A percentile compares a stretch with the other conserved stretches of the same genome.
Evolutionary conservation across 1,284 basidiomycete genomes (phyloP).

Genomic region (Crucibulum parvulum): DNA sequence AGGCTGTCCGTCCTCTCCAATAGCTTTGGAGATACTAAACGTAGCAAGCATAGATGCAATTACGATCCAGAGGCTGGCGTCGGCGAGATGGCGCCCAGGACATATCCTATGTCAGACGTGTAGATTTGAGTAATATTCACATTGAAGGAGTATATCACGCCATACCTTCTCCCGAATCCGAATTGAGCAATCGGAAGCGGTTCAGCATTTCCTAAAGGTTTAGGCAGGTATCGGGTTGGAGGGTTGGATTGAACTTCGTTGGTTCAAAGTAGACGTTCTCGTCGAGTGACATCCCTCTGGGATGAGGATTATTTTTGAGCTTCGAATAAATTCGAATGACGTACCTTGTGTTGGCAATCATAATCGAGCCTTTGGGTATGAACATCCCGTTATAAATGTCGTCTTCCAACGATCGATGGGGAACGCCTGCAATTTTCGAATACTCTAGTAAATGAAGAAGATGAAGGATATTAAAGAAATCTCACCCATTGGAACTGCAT

Average conservation of each 20-base stretch:
- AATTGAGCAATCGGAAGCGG: too few species aligned
- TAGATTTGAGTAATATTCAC: too few species aligned
- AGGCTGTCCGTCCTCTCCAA: too few species aligned
- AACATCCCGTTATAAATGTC: constrained; percentile 12
- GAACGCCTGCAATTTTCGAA: constrained; percentile 2
- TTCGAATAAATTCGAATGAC: not conserved
- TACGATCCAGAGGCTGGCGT: too few species aligned
- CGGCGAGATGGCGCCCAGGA: too few species aligned
- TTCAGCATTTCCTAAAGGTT: too few species aligned
- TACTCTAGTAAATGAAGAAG: not conserved
- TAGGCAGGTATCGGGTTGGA: not conserved
- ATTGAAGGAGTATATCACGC: too few species aligned
- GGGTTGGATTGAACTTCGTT: not conserved
- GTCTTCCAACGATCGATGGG: constrained; percentile 10
- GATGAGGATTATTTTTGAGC: not conserved
- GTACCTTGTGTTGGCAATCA: constrained; percentile 6
- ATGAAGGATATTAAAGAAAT: not conserved
- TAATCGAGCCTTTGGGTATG: constrained; percentile 9
- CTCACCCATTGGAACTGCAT: not conserved
- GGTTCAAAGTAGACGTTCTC: not conserved
- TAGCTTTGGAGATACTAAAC: too few species aligned
- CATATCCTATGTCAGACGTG: too few species aligned
- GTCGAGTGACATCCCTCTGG: not conserved
- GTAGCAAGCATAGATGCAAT: too few species aligned
- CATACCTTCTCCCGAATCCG: too few species aligned